Evolutionary conservation across 2,329 filamentous ascomycete species (phyloP), one percentile per base, ranked within the genome.

Genomic region (Gaeumannomyces tritici): DNA sequence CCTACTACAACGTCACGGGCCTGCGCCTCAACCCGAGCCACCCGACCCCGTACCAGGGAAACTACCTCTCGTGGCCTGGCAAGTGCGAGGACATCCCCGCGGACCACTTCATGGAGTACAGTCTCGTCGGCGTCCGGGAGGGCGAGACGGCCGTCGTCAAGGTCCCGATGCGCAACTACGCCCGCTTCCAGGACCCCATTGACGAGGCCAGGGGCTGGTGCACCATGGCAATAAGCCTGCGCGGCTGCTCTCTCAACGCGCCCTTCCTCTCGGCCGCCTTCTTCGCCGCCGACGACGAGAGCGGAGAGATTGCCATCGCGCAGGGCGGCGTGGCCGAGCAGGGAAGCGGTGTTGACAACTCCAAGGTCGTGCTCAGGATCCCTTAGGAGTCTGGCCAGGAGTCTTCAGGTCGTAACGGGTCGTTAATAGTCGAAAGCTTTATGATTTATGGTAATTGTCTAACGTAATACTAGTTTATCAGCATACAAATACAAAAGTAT

Each of bases 241-340:
- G 26, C 31, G n/a, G 2, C 21, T 59, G 57, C 31, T 2, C 4
- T 6, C 57, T 59, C 29, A 59, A 59, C 31, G 5, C 57, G 31
- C 57, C 57, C 4, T 59, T 59, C 31, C 31, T 59, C 7, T 26
- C 31, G 6, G 28, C 57, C 21, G 57, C 57, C 2, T 59, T 35
- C n/a, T 59, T 59, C 9, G 57, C 57, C 12, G 57, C 57, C 57
- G 57, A 59, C 24, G 62, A 65, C 9, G 64, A 66, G 58, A 24
- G 56, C 24, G 57, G 51, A 3, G 33, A 31, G 29, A 33, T 65
- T 2, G 58, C 59, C 4, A 56, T 59, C 11, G 57, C 57, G 4
- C 28, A 42, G 31, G 57, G 57, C 8, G 57, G 29, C 5, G 31
- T 59, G 15, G 57, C 35, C 6, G 57, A 59, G 57, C 57, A 15